A percentile compares a stretch with the other conserved stretches of the same genome.
Evolutionary conservation across 164 flowering plant species (phyloP).

Genomic region (Pachysandra terminalis): DNA sequence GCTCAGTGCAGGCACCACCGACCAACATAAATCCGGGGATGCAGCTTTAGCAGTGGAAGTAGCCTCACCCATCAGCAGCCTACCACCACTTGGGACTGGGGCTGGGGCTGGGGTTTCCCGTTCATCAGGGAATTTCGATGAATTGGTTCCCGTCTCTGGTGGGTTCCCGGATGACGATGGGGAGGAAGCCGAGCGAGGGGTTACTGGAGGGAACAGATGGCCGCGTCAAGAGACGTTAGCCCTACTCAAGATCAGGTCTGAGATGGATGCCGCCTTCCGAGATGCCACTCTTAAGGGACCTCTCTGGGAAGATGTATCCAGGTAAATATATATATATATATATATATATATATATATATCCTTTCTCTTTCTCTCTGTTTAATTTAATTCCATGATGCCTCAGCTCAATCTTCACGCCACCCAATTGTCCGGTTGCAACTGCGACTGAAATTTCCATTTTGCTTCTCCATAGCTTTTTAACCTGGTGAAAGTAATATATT

Average conservation of each 20-base stretch:
- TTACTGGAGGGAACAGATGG: slow-evolving; percentile 60
- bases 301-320: slow-evolving; percentile 93
- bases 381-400: too few relatives aligned
- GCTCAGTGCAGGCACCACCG: slow-evolving; percentile 4
- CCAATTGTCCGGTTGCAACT: neutral
- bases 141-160: slow-evolving; percentile 26
- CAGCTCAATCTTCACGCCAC: too few relatives aligned
- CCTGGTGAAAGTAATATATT: too few relatives aligned
- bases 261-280: slow-evolving; percentile 83
- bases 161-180: slow-evolving; percentile 34
- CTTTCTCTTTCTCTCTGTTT: neutral
- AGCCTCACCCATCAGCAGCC: slow-evolving; percentile 41
- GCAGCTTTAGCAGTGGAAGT: slow-evolving; percentile 19
- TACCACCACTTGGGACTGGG: slow-evolving; percentile 28
- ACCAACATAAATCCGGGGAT: neutral
- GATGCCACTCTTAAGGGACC: slow-evolving; percentile 94
- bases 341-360: too few relatives aligned
- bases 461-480: too few relatives aligned
- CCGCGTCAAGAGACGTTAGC: slow-evolving; percentile 90
- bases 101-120: slow-evolving; percentile 7
- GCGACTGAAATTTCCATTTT: neutral
- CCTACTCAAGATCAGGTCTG: slow-evolving; percentile 76
- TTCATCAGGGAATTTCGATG: slow-evolving; percentile 27
- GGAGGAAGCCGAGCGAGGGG: slow-evolving; percentile 37
- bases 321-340: slow-evolving; percentile 57